Base-by-base conservation (phyloP, 495 filamentous ascomycete genomes). In the Podospora sp. region DNA sequence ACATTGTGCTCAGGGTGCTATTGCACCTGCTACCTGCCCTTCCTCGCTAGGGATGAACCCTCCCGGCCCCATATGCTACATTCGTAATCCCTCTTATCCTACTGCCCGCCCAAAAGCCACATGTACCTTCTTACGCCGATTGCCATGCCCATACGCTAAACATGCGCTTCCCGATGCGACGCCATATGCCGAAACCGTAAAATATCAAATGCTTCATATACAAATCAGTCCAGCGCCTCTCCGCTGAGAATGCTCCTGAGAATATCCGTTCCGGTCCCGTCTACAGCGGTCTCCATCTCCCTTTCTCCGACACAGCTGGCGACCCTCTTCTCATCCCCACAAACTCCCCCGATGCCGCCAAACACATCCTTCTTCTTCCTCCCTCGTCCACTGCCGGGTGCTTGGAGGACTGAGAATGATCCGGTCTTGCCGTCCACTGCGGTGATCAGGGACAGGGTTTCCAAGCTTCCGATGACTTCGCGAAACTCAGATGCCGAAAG, bases 401-500 rank as follows among this genome's bases (percentile, higher is more conserved):
- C 83, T 68, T 79, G 83, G 35, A 84, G 76, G 56, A 78, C 79
- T 22, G 85, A 78, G 56, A 87, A 87, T 56, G 86, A 88, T 22
- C 89, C 89, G 36, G 84, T 88, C 65, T 89, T 87, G 51, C 88
- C 88, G 65, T 92, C 91, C 35, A 93, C 92, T 35, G 89, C 88
- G n/a, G 88, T 86, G 16, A 96, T 84, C 16, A 97, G 77, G 0
- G 91, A 91, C 69, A 96, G 77, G 0, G 92, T 92, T 78, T 98
- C 95, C 29, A 99, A 79, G 57, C 90, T 93, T 11, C 89, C 87
- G n/a, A 99, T 80, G 3, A 99, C 93, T 76, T 98, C 96, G 56
- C 93, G 86, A 75, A 99, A 98, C 76, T 99, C 95, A 1, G 91
- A 94, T 27, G 83, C 87, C 3, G 91, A 93, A 2, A 99, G 82